phyloP scores from a whole-genome alignment of 2,329 filamentous ascomycete species.

The Cladosporium halotolerans region DNA sequence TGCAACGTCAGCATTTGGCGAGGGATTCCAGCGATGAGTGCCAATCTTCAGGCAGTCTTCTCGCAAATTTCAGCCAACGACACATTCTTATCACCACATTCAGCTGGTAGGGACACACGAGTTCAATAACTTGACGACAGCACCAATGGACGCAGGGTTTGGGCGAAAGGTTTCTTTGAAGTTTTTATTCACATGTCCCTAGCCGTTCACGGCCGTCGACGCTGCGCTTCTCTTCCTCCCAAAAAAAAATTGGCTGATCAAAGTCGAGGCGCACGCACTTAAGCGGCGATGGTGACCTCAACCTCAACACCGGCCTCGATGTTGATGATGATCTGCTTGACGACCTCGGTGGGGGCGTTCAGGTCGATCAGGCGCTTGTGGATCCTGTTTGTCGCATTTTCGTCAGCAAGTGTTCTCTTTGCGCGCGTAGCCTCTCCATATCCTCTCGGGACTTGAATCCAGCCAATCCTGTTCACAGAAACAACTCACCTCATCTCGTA shows the following conservation, averaged over 20 bases:
- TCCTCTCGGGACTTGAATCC: constrained; percentile 26
- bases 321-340: constrained; percentile 96
- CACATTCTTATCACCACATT: too few species aligned
- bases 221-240: constrained; percentile 5
- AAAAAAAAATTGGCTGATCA: background rate
- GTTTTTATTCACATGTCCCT: constrained; percentile 2
- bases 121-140: too few species aligned
- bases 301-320: constrained; percentile 92
- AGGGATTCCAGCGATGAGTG: too few species aligned
- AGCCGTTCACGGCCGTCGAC: background rate
- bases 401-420: background rate
- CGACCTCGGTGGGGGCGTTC: constrained; percentile 93
- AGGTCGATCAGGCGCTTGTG: constrained; percentile 46
- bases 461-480: background rate
- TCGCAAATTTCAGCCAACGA: too few species aligned
- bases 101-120: too few species aligned
- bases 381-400: constrained; percentile 21
- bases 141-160: background rate
- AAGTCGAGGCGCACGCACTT: constrained; percentile 28
- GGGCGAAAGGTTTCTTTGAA: background rate
- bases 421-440: background rate
- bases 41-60: too few species aligned
- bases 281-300: constrained; percentile 86
- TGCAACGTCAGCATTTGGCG: too few species aligned
- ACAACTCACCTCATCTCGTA: constrained; percentile 76